phyloP scores from a whole-genome alignment of 768 basidiomycete genomes.

The Tulasnella sp. region DNA sequence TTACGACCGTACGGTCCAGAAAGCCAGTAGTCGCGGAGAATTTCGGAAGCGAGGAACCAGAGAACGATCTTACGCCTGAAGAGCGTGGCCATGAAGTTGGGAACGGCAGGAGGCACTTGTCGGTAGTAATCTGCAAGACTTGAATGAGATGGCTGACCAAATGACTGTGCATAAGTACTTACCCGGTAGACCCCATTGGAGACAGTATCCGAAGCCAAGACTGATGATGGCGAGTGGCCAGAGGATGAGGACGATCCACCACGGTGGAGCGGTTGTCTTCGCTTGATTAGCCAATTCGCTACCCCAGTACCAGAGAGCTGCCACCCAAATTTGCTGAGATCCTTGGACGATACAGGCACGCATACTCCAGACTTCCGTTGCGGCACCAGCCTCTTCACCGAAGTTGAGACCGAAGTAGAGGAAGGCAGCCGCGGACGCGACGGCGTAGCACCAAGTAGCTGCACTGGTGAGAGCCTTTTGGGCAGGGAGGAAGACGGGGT shows the following conservation, averaged over 20 bases:
- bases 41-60: slow-evolving; percentile 86
- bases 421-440: slow-evolving; percentile 89
- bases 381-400: slow-evolving; percentile 93
- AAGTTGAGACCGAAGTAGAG: slow-evolving; percentile 92
- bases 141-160: slow-evolving; percentile 11
- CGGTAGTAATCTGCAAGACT: slow-evolving; percentile 59
- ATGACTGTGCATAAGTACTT: slow-evolving; percentile 19
- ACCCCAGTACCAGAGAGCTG: slow-evolving; percentile 95
- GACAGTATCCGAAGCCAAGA: slow-evolving; percentile 67
- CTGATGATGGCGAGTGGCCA: slow-evolving; percentile 76
- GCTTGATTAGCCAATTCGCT: slow-evolving; percentile 48
- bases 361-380: slow-evolving; percentile 88
- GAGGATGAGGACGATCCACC: slow-evolving; percentile 70
- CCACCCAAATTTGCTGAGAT: slow-evolving; percentile 91
- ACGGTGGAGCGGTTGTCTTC: slow-evolving; percentile 50
- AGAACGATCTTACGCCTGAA: slow-evolving; percentile 85
- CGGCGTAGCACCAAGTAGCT: slow-evolving; percentile 85
- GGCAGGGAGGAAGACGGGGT: slow-evolving; percentile 42
- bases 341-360: slow-evolving; percentile 91
- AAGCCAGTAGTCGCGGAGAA: slow-evolving; percentile 87
- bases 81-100: slow-evolving; percentile 79
- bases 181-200: slow-evolving; percentile 83
- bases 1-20: slow-evolving; percentile 91
- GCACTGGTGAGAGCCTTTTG: slow-evolving; percentile 59
- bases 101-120: slow-evolving; percentile 90